Base-by-base conservation (phyloP, 148 eudicot genomes). In the Rhododendron mucronatum region DNA sequence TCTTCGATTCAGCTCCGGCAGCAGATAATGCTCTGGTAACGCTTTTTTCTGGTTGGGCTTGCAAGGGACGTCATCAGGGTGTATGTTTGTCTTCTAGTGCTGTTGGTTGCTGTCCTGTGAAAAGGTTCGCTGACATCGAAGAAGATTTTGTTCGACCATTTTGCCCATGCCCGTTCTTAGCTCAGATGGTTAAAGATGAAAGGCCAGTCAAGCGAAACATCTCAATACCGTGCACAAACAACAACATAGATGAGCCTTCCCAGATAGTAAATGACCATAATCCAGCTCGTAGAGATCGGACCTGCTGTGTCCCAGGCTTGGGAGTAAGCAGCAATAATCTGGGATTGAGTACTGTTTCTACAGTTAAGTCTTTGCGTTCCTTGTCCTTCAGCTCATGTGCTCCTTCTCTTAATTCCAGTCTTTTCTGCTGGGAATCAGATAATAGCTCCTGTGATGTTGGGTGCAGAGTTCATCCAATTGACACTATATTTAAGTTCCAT, bases 1-100 rank as follows among this genome's bases (percentile, higher is more conserved):
- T 85, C 44, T 69, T 12, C 81, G 12, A 82, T 93, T 92, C 94
- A 96, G 99, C 98, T 80, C 98, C 99, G 53, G 94, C 90, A 47
- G 86, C 91, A 84, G 99, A 96, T 88, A 85, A 83, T 82, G 98
- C 96, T 76, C 88, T 96, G 80, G 98, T 96, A 51, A 94, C 98
- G 8, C 96, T 96, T 87, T 96, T 96, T 89, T 88, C 99, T 85
- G 99, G 99, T 53, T 96, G 99, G 99, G 98, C 97, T 78, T 96
- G 99, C 91, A 95, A 96, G 85, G 98, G 99, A 75, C 91, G 89
- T 86, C 88, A 91, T 65, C 86, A 83, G 67, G 93, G 90, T 79
- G 88, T 85, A 63, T 96, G 99, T 84, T 90, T 96, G 86, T 91
- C 95, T 73, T 92, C 97, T 33, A 86, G 87, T 82, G 96, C 94